Evolutionary conservation across 768 basidiomycete genomes (phyloP), one percentile per base, ranked within the genome.

Genomic region (Chiua virens): DNA sequence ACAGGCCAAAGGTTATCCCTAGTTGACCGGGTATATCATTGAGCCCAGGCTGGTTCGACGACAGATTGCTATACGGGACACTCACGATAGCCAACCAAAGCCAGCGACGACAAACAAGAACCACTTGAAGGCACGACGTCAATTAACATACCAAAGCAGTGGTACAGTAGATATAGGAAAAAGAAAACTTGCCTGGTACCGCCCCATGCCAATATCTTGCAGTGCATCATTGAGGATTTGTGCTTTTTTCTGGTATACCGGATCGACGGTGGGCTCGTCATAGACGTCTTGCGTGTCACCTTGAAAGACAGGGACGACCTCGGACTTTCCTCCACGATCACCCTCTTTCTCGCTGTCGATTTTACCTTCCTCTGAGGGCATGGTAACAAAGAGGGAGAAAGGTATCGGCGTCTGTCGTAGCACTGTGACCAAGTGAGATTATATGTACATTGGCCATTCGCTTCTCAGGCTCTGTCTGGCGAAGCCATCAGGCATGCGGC

Each of bases 1-100:
- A 87, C 85, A 18, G 84, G 85, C 86, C 86, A 88, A 25, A 86
- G 76, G 57, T 83, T 87, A 59, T 87, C 86, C 17, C 85, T 62
- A 23, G 28, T 85, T 60, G 8, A 46, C 35, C 15, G 18, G 15
- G 32, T 38, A 27, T 30, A 47, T 64, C 38, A 60, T 34, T 8
- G 39, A 25, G 8, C 11, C 2, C n/a, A n/a, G n/a, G n/a, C n/a
- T n/a, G n/a, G n/a, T n/a, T n/a, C n/a, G n/a, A n/a, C n/a, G n/a
- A n/a, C n/a, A n/a, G n/a, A n/a, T n/a, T n/a, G n/a, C n/a, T n/a
- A n/a, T n/a, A n/a, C n/a, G n/a, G n/a, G n/a, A n/a, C n/a, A n/a
- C n/a, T n/a, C n/a, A n/a, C n/a, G n/a, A n/a, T n/a, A n/a, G n/a
- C n/a, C n/a, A n/a, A 2, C 87, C 87, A 67, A 89, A 87, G 3